Evolutionary conservation across 2,329 filamentous ascomycete genomes (phyloP), one percentile per base, ranked within the genome.

Genomic region (Penicillium janthinellum): DNA sequence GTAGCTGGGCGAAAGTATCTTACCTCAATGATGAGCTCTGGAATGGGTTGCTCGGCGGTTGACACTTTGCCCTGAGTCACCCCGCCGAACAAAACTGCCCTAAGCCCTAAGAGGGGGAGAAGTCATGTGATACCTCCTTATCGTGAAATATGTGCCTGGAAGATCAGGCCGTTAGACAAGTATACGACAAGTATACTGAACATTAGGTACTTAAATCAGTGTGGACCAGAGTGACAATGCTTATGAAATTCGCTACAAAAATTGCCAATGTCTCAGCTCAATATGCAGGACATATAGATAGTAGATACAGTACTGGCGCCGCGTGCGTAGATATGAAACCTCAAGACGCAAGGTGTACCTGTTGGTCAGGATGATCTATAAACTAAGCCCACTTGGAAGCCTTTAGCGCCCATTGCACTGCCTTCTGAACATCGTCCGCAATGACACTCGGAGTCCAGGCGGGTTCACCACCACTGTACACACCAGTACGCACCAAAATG

Each of bases 401-500:
- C 74, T 85, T 80, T 70, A 95, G 76, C 4, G 88, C 91, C 89
- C 89, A 96, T 61, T 86, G 80, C 4, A 96, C 90, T 11, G 90
- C 92, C 64, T 87, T 86, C 67, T 85, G 83, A 3, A 96, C 92
- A 77, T 94, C 87, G 39, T 90, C 84, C 22, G 89, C 87, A 62
- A 92, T 86, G 28, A 83, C 83, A 52, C 81, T 83, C 7, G 91
- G 91, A 66, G 78, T 79, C 72, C 86, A 83, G 20, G 81, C 81
- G 14, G 90, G 90, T 47, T 83, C 79, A 34, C 77, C 76, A 15
- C 78, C 81, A 57, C 73, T 73, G 77, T 89, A 96, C 0, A 96
- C 92, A 0, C 92, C 92, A 8, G 90, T 96, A 66, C 86, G 83
- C 31, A 96, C 90, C 59, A 96, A 78, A 17, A 96, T 84, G 45